Evolutionary conservation across 805 yeast genomes (phyloP).

Genomic region (Scheffersomyces stipitis): DNA sequence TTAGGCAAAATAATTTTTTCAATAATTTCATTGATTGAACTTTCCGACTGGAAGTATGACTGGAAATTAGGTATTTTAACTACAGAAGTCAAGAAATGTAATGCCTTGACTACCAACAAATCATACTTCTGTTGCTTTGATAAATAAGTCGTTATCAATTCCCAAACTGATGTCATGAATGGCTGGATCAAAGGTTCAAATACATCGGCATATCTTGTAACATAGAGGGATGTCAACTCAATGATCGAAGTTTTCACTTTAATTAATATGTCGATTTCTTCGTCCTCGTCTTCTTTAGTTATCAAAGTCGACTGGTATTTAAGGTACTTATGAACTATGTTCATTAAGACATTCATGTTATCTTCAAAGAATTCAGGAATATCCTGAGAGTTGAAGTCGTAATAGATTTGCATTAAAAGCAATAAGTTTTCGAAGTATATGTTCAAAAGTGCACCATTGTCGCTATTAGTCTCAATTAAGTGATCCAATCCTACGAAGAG

Average conservation of each 20-base stretch:
- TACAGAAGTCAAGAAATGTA: slow-evolving; percentile 80
- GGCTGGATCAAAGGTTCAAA: slow-evolving; percentile 74
- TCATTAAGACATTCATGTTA: slow-evolving; percentile 74
- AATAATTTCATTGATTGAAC: slow-evolving; percentile 65
- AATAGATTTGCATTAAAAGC: slow-evolving; percentile 76
- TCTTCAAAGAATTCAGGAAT: slow-evolving; percentile 98
- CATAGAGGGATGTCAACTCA: slow-evolving; percentile 81
- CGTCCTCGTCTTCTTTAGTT: slow-evolving; percentile 60
- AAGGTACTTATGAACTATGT: slow-evolving; percentile 77
- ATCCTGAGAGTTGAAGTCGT: slow-evolving; percentile 95
- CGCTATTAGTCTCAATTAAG: slow-evolving; percentile 48
- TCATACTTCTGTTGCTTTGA: slow-evolving; percentile 80
- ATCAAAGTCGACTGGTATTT: slow-evolving; percentile 55
- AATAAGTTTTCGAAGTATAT: slow-evolving; percentile 69
- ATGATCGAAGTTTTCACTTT: slow-evolving; percentile 78
- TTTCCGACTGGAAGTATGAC: slow-evolving; percentile 55
- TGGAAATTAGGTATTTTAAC: slow-evolving; percentile 68
- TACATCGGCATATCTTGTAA: slow-evolving; percentile 89
- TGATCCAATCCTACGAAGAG: slow-evolving; percentile 67
- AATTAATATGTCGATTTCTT: slow-evolving; percentile 66
- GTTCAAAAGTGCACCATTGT: slow-evolving; percentile 50
- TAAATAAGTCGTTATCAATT: slow-evolving; percentile 57
- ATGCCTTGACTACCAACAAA: slow-evolving; percentile 74
- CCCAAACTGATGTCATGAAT: slow-evolving; percentile 84
- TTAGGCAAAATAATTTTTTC: slow-evolving; percentile 88